A percentile compares a stretch with the other conserved stretches of the same genome.
Evolutionary conservation across 345 rosid species (phyloP).

Genomic region (Salix purpurea): DNA sequence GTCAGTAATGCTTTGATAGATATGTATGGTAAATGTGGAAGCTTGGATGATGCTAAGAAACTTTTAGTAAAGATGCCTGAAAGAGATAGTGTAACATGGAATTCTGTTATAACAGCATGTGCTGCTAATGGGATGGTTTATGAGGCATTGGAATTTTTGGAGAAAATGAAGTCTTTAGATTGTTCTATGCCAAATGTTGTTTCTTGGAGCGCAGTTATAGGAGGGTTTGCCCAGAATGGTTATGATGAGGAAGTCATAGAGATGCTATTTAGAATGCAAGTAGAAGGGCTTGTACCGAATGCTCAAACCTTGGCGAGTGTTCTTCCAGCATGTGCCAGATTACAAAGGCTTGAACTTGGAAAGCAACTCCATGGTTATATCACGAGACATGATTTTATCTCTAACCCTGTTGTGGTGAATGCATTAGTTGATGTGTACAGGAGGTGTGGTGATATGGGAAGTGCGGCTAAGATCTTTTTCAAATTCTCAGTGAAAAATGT

Average conservation of each 20-base stretch:
- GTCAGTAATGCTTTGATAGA: slow-evolving; percentile 27
- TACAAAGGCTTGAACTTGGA: slow-evolving; percentile 39
- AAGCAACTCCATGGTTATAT: slow-evolving; percentile 52
- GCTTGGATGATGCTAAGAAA: slow-evolving; percentile 21
- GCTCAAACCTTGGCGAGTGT: slow-evolving; percentile 55
- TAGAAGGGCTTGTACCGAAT: slow-evolving; percentile 49
- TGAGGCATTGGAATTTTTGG: slow-evolving; percentile 31
- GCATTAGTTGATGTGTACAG: slow-evolving; percentile 58
- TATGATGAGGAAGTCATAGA: slow-evolving; percentile 36
- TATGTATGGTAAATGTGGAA: slow-evolving; percentile 29
- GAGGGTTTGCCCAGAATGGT: slow-evolving; percentile 55
- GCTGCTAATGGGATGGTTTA: slow-evolving; percentile 25
- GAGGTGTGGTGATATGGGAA: slow-evolving; percentile 52
- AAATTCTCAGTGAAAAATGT: slow-evolving; percentile 39
- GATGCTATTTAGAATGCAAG: slow-evolving; percentile 41
- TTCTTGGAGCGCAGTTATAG: slow-evolving; percentile 61
- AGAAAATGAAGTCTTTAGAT: slow-evolving; percentile 32
- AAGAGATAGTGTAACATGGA: slow-evolving; percentile 29
- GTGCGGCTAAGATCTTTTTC: slow-evolving; percentile 45
- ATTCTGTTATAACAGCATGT: slow-evolving; percentile 24
- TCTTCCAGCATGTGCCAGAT: slow-evolving; percentile 66
- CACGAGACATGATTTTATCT: slow-evolving; percentile 43
- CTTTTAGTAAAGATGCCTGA: slow-evolving; percentile 9
- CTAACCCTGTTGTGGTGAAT: slow-evolving; percentile 45
- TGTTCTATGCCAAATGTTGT: slow-evolving; percentile 40